Evolutionary conservation across 176 grass and related monocot genomes (phyloP).

Genomic region (Alopecurus myosuroides): DNA sequence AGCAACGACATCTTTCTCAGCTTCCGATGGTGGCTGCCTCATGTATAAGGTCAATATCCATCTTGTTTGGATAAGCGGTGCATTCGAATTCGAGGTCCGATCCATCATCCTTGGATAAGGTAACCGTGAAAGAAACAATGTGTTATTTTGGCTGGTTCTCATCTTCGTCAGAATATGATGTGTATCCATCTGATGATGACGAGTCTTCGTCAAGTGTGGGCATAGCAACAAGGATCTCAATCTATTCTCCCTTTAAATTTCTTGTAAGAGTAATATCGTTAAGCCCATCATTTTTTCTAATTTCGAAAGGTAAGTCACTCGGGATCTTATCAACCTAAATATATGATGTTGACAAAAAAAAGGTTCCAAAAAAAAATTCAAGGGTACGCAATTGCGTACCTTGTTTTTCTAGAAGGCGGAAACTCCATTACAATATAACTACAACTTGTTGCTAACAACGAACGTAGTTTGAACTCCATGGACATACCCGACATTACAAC

Average conservation of each 20-base stretch:
- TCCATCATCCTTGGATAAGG: conserved; percentile 44
- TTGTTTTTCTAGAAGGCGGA: no score
- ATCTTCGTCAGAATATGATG: neutral
- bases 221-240: conserved; percentile 67
- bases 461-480: no score
- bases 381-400: no score
- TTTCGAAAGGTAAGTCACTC: conserved; percentile 64
- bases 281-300: conserved; percentile 47
- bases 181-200: no score
- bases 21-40: conserved; percentile 10
- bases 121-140: conserved; percentile 50
- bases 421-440: no score
- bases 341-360: no score
- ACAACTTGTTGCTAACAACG: no score
- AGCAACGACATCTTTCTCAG: neutral
- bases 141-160: conserved; percentile 31
- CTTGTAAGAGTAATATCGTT: conserved; percentile 51
- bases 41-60: conserved; percentile 65
- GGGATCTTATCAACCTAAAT: conserved; percentile 65
- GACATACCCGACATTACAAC: no score
- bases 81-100: conserved; percentile 63
- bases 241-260: conserved; percentile 54
- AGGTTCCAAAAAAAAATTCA: no score
- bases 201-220: conserved; percentile 67
- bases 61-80: conserved; percentile 67